Percentiles rank a stretch among this genome's conserved stretches.
Conservation (phyloP, 441 rosid genomes). For the Pelargonium cotyledonis region DNA sequence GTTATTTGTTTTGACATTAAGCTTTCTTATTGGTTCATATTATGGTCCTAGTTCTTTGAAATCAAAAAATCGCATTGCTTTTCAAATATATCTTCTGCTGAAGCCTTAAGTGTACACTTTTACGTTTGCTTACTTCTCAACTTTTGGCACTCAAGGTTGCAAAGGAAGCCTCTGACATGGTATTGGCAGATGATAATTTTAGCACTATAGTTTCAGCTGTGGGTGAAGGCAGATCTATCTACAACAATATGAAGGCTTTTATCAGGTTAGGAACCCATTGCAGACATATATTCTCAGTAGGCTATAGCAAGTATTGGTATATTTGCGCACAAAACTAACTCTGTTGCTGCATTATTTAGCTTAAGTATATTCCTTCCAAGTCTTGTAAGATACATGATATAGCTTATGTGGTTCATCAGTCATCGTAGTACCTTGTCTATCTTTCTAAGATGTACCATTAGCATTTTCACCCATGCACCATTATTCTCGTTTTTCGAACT, state of each 20-base stretch:
- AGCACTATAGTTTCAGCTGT: constrained; percentile 43
- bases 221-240: constrained; percentile 44
- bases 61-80: too few species aligned
- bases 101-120: too few species aligned
- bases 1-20: too few species aligned
- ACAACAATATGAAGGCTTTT: constrained; percentile 47
- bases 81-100: not conserved
- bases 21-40: not conserved
- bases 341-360: too few species aligned
- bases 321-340: too few species aligned
- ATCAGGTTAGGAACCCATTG: constrained; percentile 24
- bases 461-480: not conserved
- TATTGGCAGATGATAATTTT: constrained; percentile 45
- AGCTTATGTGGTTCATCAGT: not conserved
- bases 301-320: not conserved
- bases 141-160: constrained; percentile 29
- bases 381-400: not conserved
- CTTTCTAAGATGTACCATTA: not conserved
- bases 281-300: not conserved
- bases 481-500: too few species aligned
- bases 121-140: not conserved
- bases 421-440: not conserved
- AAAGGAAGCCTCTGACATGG: constrained; percentile 51
- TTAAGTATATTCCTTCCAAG: not conserved
- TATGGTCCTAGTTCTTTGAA: not conserved